Base-by-base conservation (phyloP, 2,329 filamentous ascomycete genomes). In the Apiospora malaysiana region DNA sequence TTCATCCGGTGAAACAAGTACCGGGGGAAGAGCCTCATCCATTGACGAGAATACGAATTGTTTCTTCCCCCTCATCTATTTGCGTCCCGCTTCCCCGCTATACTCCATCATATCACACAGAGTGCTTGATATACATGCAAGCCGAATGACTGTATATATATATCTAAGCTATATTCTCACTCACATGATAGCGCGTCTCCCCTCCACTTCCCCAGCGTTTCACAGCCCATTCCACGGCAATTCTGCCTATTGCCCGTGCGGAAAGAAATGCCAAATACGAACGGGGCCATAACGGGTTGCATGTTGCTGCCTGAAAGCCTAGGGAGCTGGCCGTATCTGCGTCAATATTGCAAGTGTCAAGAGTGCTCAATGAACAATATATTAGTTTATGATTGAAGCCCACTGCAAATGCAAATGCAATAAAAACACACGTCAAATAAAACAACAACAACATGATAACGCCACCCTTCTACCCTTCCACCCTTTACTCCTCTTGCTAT, bases 401-500 rank as follows among this genome's bases (percentile, higher is more conserved):
- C 2, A 14, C 37, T 59, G 51, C 27, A 59, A 18, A 45, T 45
- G 42, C 47, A n/a, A 49, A 32, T 59, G 51, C 51, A 63, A 63
- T 23, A 32, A 14, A 56, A 40, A 63, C n/a, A n/a, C n/a, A 40
- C 37, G 51, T 56, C 14, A 56, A 18, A 47, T 3, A 56, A 32
- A 14, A 32, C 18, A 32, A 18, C 18, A 59, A 59, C 42, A n/a
- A 32, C 32, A 32, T 59, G 18, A 63, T 40, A 63, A 63, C 56
- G 56, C n/a, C 23, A 51, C 45, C 37, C 59, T 45, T 32, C 37
- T 42, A 49, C 42, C 27, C 43, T 45, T 32, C 37, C 47, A 49
- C 42, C 27, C 43, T 45, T 32, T 63, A 63, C 56, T 56, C 45
- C 63, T 66, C 51, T 27, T n/a, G 40, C 45, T 59, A n/a, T 63